phyloP scores from a whole-genome alignment of 2,329 filamentous ascomycete species.

The Plectosphaerella plurivora region DNA sequence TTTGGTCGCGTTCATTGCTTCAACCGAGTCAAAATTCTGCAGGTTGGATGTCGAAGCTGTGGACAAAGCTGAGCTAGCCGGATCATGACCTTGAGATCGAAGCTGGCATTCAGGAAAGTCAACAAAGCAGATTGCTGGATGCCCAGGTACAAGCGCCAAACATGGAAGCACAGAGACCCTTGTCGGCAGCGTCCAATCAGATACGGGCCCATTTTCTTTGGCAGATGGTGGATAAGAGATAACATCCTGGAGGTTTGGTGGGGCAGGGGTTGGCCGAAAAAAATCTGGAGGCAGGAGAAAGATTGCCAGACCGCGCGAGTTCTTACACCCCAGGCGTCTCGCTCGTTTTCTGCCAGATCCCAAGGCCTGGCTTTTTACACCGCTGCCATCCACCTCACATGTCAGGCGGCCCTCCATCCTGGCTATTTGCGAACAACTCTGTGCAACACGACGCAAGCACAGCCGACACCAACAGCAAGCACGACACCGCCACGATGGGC shows the following conservation, averaged over 20 bases:
- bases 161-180: constrained; percentile 10
- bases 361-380: not conserved
- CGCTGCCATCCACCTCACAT: constrained; percentile 17
- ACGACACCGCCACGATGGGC: constrained; percentile 23
- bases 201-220: not conserved
- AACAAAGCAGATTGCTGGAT: constrained; percentile 11
- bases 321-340: not conserved
- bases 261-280: constrained; percentile 8
- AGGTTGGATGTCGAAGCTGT: too few species aligned
- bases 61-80: too few species aligned
- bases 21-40: not conserved
- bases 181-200: constrained; percentile 1
- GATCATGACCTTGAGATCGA: not conserved
- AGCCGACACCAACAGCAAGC: not conserved
- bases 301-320: not conserved
- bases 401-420: constrained; percentile 31
- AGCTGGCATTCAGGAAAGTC: constrained; percentile 6
- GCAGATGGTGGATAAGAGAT: constrained; percentile 3
- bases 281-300: constrained; percentile 5
- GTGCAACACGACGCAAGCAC: constrained; percentile 8
- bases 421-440: constrained; percentile 39
- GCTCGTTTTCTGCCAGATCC: not conserved
- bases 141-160: not conserved
- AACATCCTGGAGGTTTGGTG: not conserved
- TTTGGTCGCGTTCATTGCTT: constrained; percentile 70